Conservation (phyloP, 495 filamentous ascomycete species). For the Xylaria scruposa region DNA sequence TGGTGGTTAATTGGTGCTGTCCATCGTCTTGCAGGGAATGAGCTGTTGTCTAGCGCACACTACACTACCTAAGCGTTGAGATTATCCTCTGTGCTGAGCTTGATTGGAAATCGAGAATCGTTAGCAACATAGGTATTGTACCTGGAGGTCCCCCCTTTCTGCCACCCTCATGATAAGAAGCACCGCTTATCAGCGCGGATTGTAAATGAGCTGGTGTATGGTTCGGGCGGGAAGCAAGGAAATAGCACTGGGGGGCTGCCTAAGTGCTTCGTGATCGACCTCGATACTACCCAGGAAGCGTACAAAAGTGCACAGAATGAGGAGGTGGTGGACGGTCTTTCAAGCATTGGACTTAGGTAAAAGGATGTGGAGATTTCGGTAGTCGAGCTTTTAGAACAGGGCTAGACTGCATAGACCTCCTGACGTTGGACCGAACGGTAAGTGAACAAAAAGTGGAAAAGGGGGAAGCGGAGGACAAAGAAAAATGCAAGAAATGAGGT, state of each 20-base stretch:
- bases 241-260: slow-evolving; percentile 3
- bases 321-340: not conserved
- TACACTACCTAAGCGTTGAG: not conserved
- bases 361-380: slow-evolving; percentile 18
- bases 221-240: slow-evolving; percentile 5
- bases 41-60: not conserved
- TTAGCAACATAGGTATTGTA: not conserved
- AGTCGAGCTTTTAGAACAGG: slow-evolving; percentile 20
- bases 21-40: slow-evolving; percentile 8
- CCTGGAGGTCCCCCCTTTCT: not conserved
- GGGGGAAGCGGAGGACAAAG: slow-evolving; percentile 20
- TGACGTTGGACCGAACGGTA: slow-evolving; percentile 10
- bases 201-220: not conserved
- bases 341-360: slow-evolving; percentile 4
- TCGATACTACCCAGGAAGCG: not conserved
- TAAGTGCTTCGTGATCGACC: slow-evolving; percentile 4
- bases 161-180: not conserved
- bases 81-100: not conserved
- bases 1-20: not conserved
- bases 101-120: not conserved
- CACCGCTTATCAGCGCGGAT: not conserved
- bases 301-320: not conserved
- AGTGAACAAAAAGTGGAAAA: slow-evolving; percentile 23
- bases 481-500: slow-evolving; percentile 25
- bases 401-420: slow-evolving; percentile 27